Evolutionary conservation across 2,329 filamentous ascomycete genomes (phyloP).

Genomic region (Aureobasidium musti): DNA sequence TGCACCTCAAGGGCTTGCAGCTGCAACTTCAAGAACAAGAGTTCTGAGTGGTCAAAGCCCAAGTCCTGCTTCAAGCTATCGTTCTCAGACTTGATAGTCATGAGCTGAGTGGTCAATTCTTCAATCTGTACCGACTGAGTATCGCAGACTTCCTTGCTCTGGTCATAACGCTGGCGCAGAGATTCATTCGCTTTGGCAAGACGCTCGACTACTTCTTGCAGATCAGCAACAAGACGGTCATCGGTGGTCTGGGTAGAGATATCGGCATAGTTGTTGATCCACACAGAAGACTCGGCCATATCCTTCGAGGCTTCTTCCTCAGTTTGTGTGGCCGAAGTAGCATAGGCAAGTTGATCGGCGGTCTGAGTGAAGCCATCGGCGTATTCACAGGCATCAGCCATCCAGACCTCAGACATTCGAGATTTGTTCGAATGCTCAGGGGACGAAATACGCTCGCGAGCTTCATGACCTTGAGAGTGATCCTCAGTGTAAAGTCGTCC

Average conservation of each 20-base stretch:
- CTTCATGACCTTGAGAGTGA: constrained; percentile 11
- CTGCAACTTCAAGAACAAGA: constrained; percentile 46
- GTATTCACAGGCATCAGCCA: constrained; percentile 12
- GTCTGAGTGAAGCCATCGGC: constrained; percentile 19
- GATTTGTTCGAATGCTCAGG: constrained; percentile 19
- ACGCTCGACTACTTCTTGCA: constrained; percentile 38
- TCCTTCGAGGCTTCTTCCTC: not conserved
- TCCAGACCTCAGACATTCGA: constrained; percentile 19
- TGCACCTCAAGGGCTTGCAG: constrained; percentile 44
- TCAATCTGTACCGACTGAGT: constrained; percentile 38
- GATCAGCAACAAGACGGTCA: constrained; percentile 37
- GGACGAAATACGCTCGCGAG: constrained; percentile 10
- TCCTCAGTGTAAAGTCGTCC: not conserved
- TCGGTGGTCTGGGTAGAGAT: constrained; percentile 27
- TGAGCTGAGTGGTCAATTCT: constrained; percentile 38
- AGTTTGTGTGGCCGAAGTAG: constrained; percentile 10
- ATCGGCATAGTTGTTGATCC: constrained; percentile 18
- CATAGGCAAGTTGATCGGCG: not conserved
- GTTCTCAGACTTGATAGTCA: constrained; percentile 43
- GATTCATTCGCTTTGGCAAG: constrained; percentile 39
- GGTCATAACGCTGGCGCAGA: constrained; percentile 40
- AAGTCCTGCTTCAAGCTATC: constrained; percentile 43
- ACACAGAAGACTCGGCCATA: constrained; percentile 19
- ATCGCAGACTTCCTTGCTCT: constrained; percentile 41
- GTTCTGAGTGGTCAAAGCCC: constrained; percentile 44